Evolutionary conservation across 2,329 filamentous ascomycete genomes (phyloP).

Genomic region (Triangularia verruculosa): DNA sequence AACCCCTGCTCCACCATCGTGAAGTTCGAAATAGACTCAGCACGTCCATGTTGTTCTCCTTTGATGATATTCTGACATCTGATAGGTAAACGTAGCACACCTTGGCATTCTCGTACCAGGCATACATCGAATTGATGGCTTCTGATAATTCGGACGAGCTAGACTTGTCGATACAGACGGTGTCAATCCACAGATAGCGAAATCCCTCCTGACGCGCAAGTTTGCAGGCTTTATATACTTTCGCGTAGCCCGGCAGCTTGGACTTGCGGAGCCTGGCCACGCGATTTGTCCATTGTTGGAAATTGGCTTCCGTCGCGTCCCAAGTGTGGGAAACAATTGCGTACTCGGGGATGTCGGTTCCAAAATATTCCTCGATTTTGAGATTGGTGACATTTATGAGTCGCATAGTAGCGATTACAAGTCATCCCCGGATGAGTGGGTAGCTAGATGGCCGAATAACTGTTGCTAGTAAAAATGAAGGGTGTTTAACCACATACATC

Average conservation of each 20-base stretch:
- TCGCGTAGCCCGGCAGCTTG: conserved; percentile 30
- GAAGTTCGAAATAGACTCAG: conserved; percentile 37
- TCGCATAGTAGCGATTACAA: conserved; percentile 30
- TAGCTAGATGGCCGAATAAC: too few relatives aligned
- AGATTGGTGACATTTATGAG: conserved; percentile 35
- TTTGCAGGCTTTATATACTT: conserved; percentile 31
- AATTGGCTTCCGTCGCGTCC: conserved; percentile 30
- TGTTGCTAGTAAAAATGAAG: too few relatives aligned
- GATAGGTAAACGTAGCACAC: conserved; percentile 34
- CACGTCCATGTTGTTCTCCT: not conserved
- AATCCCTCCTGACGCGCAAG: conserved; percentile 24
- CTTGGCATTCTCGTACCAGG: conserved; percentile 26
- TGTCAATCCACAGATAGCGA: conserved; percentile 34
- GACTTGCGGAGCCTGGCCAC: conserved; percentile 14
- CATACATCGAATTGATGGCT: conserved; percentile 32
- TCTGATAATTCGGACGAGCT: conserved; percentile 31
- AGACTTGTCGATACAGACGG: conserved; percentile 36
- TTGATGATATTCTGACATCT: conserved; percentile 26
- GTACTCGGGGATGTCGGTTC: conserved; percentile 28
- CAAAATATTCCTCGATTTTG: conserved; percentile 31
- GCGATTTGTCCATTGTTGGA: conserved; percentile 30
- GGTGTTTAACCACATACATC: too few relatives aligned
- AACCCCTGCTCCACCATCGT: conserved; percentile 30
- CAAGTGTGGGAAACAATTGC: conserved; percentile 39
- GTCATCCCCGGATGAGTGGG: too few relatives aligned